Percentiles rank a stretch among this genome's conserved stretches.
These are phyloP conservation scores for Fusarium sp. DNA, from an alignment of 2,329 filamentous ascomycete genomes.

Conservation along the genomic window DNA sequence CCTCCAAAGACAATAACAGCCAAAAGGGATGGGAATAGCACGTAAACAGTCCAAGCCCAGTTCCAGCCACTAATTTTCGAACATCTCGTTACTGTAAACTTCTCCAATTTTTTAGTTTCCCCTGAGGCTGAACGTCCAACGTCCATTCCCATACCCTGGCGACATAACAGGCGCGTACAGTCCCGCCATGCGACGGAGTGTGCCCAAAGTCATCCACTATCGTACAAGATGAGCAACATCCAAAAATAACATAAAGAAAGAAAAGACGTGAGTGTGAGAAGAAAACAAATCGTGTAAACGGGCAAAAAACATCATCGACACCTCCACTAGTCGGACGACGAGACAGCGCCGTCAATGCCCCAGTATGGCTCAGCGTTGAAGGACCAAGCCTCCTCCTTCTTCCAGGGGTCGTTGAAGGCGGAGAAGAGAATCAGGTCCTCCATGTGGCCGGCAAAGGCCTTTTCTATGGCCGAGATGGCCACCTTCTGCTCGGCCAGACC, in stretches of 20 bases:
- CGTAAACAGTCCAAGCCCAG: neutral
- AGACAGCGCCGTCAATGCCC: constrained; percentile 67
- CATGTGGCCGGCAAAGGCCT: constrained; percentile 64
- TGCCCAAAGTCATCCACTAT: neutral
- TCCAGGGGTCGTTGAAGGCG: constrained; percentile 85
- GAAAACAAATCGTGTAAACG: constrained; percentile 3
- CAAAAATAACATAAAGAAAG: constrained; percentile 3
- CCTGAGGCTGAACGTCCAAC: neutral
- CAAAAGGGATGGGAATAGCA: neutral
- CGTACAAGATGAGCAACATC: neutral
- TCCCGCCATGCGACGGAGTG: constrained; percentile 6
- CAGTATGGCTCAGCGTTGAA: constrained; percentile 82
- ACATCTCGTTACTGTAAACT: neutral
- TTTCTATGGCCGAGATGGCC: constrained; percentile 75
- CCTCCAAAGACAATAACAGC: neutral
- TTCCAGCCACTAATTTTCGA: neutral
- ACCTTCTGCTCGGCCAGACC: constrained; percentile 72
- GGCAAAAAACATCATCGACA: constrained; percentile 20
- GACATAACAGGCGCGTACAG: constrained; percentile 13
- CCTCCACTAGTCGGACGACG: constrained; percentile 31
- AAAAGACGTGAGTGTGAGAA: constrained; percentile 8
- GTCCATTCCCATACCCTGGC: neutral
- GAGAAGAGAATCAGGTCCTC: constrained; percentile 78
- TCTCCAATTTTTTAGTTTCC: neutral
- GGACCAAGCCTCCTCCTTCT: constrained; percentile 70